A percentile compares a stretch with the other conserved stretches of the same genome.
phyloP scores from a whole-genome alignment of 257 asterid genomes.

The Coffea canephora region DNA sequence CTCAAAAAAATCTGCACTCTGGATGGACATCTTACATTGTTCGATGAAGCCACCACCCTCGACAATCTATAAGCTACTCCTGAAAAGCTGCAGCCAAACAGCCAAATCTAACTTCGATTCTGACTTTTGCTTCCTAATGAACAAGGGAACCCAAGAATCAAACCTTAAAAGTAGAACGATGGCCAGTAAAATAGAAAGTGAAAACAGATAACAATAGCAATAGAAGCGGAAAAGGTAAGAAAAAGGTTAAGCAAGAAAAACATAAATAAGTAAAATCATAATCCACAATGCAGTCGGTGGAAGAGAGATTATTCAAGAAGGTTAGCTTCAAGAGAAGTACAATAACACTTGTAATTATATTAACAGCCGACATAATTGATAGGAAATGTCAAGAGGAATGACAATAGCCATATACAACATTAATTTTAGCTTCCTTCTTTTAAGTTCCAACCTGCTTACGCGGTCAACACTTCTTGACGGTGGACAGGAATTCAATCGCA shows the following conservation, averaged over 20 bases:
- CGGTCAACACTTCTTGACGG: not conserved
- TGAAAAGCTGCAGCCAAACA: not conserved
- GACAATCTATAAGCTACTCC: not conserved
- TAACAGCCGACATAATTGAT: not conserved
- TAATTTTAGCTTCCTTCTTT: not conserved
- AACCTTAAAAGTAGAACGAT: not conserved
- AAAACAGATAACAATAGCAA: not conserved
- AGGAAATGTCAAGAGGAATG: not conserved
- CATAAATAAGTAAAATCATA: not conserved
- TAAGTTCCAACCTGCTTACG: not conserved
- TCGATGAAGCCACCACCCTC: not conserved
- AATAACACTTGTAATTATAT: not conserved
- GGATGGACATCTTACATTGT: not conserved
- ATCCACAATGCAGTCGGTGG: not conserved
- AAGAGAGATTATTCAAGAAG: not conserved
- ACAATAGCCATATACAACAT: not conserved
- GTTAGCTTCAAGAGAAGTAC: not conserved
- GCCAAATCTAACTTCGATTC: conserved; percentile 1
- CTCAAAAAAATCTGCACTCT: not conserved
- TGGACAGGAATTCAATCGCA: not conserved
- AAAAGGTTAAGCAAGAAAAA: not conserved
- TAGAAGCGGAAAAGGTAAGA: not conserved
- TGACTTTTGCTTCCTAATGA: not conserved
- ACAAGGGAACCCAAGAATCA: not conserved
- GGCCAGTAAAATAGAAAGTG: not conserved